Evolutionary conservation across 2,329 filamentous ascomycete genomes (phyloP).

Genomic region (Geoglossum cookeanum): DNA sequence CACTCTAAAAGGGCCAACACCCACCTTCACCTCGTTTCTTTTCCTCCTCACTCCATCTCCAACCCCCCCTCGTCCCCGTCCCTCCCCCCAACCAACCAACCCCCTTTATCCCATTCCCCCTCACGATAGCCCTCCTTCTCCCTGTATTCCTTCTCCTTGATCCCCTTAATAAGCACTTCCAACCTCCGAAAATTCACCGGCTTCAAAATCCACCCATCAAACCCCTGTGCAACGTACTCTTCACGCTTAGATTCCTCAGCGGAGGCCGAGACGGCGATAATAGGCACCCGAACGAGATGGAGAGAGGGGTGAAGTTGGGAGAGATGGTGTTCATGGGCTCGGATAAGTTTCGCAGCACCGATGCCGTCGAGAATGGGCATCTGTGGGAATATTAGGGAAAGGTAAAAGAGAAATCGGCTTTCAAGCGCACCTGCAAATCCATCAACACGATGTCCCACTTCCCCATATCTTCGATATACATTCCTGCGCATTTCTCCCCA

Average conservation of each 20-base stretch:
- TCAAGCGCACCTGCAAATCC: conserved; percentile 62
- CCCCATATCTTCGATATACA: conserved; percentile 41
- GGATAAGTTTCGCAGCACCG: conserved; percentile 65
- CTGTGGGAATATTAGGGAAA: conserved; percentile 24
- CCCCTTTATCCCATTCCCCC: not conserved
- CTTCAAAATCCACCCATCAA: conserved; percentile 83
- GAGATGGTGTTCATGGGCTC: conserved; percentile 41
- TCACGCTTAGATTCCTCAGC: conserved; percentile 49
- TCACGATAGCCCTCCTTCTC: not conserved
- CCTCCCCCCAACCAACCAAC: not conserved
- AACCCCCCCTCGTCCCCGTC: not conserved
- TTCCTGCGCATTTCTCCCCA: conserved; percentile 62
- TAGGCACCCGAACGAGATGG: conserved; percentile 37
- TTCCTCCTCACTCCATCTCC: not conserved
- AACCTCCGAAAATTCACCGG: conserved; percentile 67
- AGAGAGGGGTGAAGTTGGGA: conserved; percentile 34
- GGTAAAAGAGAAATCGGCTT: not conserved
- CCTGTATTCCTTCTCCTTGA: conserved; percentile 18
- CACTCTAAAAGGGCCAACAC: not conserved
- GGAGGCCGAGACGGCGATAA: conserved; percentile 76
- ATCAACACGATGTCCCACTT: conserved; percentile 65
- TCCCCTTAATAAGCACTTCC: conserved; percentile 47
- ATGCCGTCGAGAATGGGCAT: conserved; percentile 87
- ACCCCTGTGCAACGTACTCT: conserved; percentile 57
- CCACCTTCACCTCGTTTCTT: not conserved